Base-by-base conservation (phyloP, 148 eudicot species). In the Euryodendron excelsum region DNA sequence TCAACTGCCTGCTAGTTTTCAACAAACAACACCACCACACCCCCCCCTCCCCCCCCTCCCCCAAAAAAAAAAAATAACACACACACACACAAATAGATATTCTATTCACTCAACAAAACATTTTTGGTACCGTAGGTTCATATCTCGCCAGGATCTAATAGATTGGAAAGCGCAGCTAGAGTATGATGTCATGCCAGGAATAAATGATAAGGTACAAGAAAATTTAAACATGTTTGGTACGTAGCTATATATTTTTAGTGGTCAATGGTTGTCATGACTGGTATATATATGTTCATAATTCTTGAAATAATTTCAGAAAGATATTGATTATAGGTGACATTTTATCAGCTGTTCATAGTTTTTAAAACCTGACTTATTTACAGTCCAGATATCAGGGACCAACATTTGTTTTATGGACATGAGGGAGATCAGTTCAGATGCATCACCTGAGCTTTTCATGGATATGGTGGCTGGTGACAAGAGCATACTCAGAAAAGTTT, bases 361-460 rank as follows among this genome's bases (percentile, higher is more conserved):
- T 71, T 75, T 58, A 73, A 83, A 80, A 81, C 69, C 91, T 95
- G 90, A 91, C 93, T 84, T 84, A 81, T 87, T 82, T 89, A 88
- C 98, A 96, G 99, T 93, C 92, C 99, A 96, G 99, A 87, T 93
- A 85, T 86, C 92, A 90, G 84, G 88, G 85, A 84, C 85, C 86
- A 87, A 89, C 83, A 79, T 88, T 83, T 89, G 90, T 63, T 86
- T 93, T 73, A 87, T 96, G 84, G 99, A 96, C 83, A 85, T 83
- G 73, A 89, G 88, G 91, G 91, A 85, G 73, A 87, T 88, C 66
- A 89, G 80, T 70, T 67, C 90, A 55, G 89, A 86, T 59, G 86
- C 83, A 66, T 70, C 86, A 58, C 82, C 88, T 53, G 93, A 88
- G 72, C 85, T 96, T 72, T 85, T 80, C 37, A 77, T 85, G 85